Evolutionary conservation across 2,329 filamentous ascomycete genomes (phyloP).

Genomic region (Penicillium corylophilum): DNA sequence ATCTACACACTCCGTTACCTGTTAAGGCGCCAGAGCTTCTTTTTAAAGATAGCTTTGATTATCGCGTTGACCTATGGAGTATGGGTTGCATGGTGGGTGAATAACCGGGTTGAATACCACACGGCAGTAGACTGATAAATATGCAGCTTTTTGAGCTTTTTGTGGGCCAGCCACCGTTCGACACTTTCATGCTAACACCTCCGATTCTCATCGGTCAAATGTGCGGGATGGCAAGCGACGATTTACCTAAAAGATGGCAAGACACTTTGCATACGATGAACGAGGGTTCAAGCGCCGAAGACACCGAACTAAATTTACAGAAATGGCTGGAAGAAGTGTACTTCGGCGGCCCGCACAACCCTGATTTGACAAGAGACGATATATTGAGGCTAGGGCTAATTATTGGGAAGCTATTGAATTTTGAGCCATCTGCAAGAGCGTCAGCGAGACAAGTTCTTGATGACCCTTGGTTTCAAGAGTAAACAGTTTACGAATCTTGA

Average conservation of each 20-base stretch:
- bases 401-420: constrained; percentile 23
- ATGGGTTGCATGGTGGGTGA: constrained; percentile 37
- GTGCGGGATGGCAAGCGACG: constrained; percentile 34
- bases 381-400: constrained; percentile 25
- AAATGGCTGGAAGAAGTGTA: constrained; percentile 42
- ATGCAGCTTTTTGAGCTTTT: constrained; percentile 42
- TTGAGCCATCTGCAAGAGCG: constrained; percentile 28
- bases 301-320: constrained; percentile 26
- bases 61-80: constrained; percentile 42
- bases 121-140: constrained; percentile 10
- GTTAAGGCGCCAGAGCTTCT: constrained; percentile 42
- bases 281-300: constrained; percentile 13
- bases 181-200: constrained; percentile 36
- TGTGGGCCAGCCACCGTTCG: constrained; percentile 40
- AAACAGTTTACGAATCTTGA: too few relatives aligned
- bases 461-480: constrained; percentile 27
- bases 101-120: not conserved
- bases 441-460: constrained; percentile 26
- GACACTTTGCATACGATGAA: constrained; percentile 29
- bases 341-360: constrained; percentile 31
- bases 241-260: constrained; percentile 38
- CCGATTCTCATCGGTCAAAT: constrained; percentile 37
- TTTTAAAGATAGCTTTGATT: constrained; percentile 36
- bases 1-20: constrained; percentile 35
- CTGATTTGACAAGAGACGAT: constrained; percentile 25